Evolutionary conservation across 768 basidiomycete genomes (phyloP).

Genomic region (Pleurotus giganteus): DNA sequence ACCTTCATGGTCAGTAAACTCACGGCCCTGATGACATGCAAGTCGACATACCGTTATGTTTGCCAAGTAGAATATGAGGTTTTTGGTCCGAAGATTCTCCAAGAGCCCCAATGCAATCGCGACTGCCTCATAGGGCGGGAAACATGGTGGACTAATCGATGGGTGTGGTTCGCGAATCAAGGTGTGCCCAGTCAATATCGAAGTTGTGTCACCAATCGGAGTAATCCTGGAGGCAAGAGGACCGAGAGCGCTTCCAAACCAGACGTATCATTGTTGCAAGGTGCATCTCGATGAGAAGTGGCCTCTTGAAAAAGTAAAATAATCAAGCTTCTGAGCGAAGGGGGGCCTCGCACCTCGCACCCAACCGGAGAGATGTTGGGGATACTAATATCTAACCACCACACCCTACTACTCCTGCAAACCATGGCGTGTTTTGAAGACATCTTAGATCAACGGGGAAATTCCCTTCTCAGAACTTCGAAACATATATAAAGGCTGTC

Average conservation of each 20-base stretch:
- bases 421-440: slow-evolving; percentile 6
- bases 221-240: slow-evolving; percentile 9
- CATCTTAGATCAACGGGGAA: slow-evolving; percentile 11
- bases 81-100: slow-evolving; percentile 9
- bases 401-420: slow-evolving; percentile 10
- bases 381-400: slow-evolving; percentile 8
- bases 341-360: slow-evolving; percentile 2
- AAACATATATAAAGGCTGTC: slow-evolving; percentile 9
- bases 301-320: slow-evolving; percentile 5
- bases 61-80: slow-evolving; percentile 9
- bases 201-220: slow-evolving; percentile 11
- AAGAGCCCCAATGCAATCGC: slow-evolving; percentile 1
- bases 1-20: neutral
- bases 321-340: slow-evolving; percentile 3
- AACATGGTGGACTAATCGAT: slow-evolving; percentile 9
- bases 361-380: slow-evolving; percentile 10
- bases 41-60: slow-evolving; percentile 4
- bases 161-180: slow-evolving; percentile 10
- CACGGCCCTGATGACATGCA: slow-evolving; percentile 5
- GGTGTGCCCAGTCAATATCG: slow-evolving; percentile 9
- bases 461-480: slow-evolving; percentile 10
- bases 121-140: slow-evolving; percentile 6
- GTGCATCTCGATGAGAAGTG: slow-evolving; percentile 10
- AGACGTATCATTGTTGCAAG: slow-evolving; percentile 10
- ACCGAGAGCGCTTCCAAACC: slow-evolving; percentile 11